Conservation (phyloP, 139 green algal species). For the Axilococcus clingmanii region DNA sequence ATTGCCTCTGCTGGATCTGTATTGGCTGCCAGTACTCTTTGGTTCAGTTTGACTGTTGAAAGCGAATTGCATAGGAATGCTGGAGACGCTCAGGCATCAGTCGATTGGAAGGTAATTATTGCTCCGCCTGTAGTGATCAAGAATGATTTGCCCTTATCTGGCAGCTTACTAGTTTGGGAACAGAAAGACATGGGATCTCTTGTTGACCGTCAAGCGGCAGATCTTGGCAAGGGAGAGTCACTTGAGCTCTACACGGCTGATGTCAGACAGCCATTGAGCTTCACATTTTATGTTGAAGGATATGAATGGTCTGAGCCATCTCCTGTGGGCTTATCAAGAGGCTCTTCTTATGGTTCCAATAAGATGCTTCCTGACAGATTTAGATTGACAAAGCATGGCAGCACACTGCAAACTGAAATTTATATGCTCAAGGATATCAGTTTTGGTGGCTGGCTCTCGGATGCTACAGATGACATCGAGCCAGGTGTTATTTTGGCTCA, state of each 20-base stretch:
- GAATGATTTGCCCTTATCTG: slow-evolving; percentile 66
- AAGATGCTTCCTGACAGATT: slow-evolving; percentile 63
- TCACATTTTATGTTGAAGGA: slow-evolving; percentile 66
- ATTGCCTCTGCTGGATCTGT: not conserved
- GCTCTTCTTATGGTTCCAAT: too few relatives aligned
- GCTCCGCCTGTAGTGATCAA: slow-evolving; percentile 56
- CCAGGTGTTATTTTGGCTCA: slow-evolving; percentile 37
- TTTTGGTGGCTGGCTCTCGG: slow-evolving; percentile 31
- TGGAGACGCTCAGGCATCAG: slow-evolving; percentile 3
- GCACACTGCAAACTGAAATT: slow-evolving; percentile 33
- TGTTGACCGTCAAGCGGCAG: slow-evolving; percentile 33
- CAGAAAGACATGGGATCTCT: slow-evolving; percentile 10
- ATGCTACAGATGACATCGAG: slow-evolving; percentile 25
- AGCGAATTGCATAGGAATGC: slow-evolving; percentile 15
- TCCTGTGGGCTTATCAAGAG: too few relatives aligned
- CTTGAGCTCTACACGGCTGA: slow-evolving; percentile 44
- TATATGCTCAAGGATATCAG: slow-evolving; percentile 38
- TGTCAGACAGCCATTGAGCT: slow-evolving; percentile 34
- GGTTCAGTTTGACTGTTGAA: slow-evolving; percentile 58
- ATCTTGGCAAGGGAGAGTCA: slow-evolving; percentile 22
- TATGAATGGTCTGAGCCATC: slow-evolving; percentile 52
- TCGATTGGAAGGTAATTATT: slow-evolving; percentile 64
- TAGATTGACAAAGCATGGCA: slow-evolving; percentile 19
- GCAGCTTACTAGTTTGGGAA: slow-evolving; percentile 56
- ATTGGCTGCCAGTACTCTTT: slow-evolving; percentile 22